Conservation (phyloP, 2,329 filamentous ascomycete genomes). For the Thielaviopsis populi region DNA sequence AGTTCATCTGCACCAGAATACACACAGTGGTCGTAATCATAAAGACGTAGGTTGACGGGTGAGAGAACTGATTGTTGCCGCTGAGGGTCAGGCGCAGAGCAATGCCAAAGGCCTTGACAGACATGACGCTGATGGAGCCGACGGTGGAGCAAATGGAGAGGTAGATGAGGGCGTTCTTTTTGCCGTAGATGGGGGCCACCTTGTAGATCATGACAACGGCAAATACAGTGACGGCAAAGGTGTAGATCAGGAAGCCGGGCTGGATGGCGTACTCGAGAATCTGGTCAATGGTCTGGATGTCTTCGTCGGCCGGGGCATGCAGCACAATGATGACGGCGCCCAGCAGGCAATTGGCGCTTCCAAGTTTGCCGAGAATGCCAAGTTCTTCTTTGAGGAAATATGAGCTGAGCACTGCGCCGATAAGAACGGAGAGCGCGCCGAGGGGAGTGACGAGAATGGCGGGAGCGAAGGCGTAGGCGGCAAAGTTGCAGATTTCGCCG, state of each 20-base stretch:
- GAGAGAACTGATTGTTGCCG: slow-evolving; percentile 88
- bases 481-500: slow-evolving; percentile 93
- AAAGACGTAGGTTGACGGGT: slow-evolving; percentile 94
- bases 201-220: slow-evolving; percentile 93
- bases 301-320: slow-evolving; percentile 86
- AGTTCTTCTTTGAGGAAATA: slow-evolving; percentile 87
- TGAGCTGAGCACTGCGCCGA: slow-evolving; percentile 84
- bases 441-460: slow-evolving; percentile 96
- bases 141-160: slow-evolving; percentile 96
- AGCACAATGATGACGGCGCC: slow-evolving; percentile 95
- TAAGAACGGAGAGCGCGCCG: slow-evolving; percentile 84
- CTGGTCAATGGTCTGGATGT: slow-evolving; percentile 80
- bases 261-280: slow-evolving; percentile 82
- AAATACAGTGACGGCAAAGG: slow-evolving; percentile 63
- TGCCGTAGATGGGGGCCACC: slow-evolving; percentile 76
- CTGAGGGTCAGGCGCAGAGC: slow-evolving; percentile 87
- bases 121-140: slow-evolving; percentile 96
- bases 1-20: slow-evolving; percentile 99
- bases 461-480: slow-evolving; percentile 92
- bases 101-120: slow-evolving; percentile 95
- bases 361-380: slow-evolving; percentile 81
- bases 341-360: slow-evolving; percentile 89
- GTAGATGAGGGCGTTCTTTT: slow-evolving; percentile 90
- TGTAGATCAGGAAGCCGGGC: slow-evolving; percentile 84
- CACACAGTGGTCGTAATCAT: slow-evolving; percentile 84